phyloP scores from a whole-genome alignment of 2,329 filamentous ascomycete genomes.

The Aspergillus oerlinghausenensis region DNA sequence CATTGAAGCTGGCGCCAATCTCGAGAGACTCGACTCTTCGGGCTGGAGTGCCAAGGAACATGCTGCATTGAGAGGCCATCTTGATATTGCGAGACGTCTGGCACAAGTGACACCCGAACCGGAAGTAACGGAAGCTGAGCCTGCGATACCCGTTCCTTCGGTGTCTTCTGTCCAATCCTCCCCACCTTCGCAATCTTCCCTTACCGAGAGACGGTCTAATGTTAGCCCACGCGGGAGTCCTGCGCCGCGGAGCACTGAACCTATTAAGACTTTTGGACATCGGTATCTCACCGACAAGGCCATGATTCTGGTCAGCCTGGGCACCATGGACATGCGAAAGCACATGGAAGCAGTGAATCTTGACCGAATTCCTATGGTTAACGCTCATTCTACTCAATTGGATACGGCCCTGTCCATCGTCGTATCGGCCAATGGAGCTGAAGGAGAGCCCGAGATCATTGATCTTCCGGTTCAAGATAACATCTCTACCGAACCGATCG shows the following conservation, averaged over 20 bases:
- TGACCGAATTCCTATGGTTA: constrained; percentile 78
- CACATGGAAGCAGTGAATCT: constrained; percentile 74
- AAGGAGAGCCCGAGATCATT: constrained; percentile 81
- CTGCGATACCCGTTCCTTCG: constrained; percentile 28
- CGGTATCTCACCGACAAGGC: constrained; percentile 86
- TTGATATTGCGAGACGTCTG: constrained; percentile 70
- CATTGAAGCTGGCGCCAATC: constrained; percentile 70
- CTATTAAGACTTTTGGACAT: constrained; percentile 93
- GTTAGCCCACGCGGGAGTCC: constrained; percentile 37
- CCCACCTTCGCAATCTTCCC: constrained; percentile 32
- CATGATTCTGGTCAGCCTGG: constrained; percentile 86
- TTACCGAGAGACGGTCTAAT: constrained; percentile 42
- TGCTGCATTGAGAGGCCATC: constrained; percentile 81
- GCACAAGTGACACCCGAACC: constrained; percentile 50
- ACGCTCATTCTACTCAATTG: constrained; percentile 87
- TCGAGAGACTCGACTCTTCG: constrained; percentile 72
- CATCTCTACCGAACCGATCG: constrained; percentile 86
- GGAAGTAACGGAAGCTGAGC: constrained; percentile 29
- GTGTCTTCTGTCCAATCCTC: constrained; percentile 32
- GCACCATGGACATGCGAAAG: constrained; percentile 91
- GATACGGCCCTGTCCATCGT: constrained; percentile 92
- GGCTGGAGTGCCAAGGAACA: constrained; percentile 95
- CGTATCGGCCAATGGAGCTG: constrained; percentile 77
- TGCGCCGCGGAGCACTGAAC: constrained; percentile 53
- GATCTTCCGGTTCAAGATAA: constrained; percentile 93